These are phyloP conservation scores for Verticillium klebahnii DNA, from an alignment of 2,329 filamentous ascomycete genomes.

Conservation along the genomic window DNA sequence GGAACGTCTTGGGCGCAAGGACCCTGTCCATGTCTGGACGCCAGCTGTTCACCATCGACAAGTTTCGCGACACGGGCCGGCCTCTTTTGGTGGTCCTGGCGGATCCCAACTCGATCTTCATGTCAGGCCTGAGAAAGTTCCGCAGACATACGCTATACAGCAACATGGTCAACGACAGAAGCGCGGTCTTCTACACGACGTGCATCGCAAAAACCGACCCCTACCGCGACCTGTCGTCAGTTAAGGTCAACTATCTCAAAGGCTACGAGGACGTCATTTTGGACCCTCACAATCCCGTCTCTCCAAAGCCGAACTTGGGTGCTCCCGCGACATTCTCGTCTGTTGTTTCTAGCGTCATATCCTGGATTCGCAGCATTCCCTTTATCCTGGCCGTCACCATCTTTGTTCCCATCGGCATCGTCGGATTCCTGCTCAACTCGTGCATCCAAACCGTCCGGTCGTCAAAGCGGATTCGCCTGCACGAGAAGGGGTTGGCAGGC, in stretches of 20 bases:
- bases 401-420: slow-evolving; percentile 69
- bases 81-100: slow-evolving; percentile 78
- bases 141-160: slow-evolving; percentile 73
- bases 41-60: slow-evolving; percentile 83
- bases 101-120: slow-evolving; percentile 81
- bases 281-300: slow-evolving; percentile 59
- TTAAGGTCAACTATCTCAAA: slow-evolving; percentile 68
- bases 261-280: slow-evolving; percentile 74
- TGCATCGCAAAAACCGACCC: slow-evolving; percentile 74
- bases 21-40: slow-evolving; percentile 78
- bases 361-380: slow-evolving; percentile 50
- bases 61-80: slow-evolving; percentile 76
- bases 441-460: slow-evolving; percentile 73
- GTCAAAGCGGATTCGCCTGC: slow-evolving; percentile 66
- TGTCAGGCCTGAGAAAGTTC: slow-evolving; percentile 72
- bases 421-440: slow-evolving; percentile 71
- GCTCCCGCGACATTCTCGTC: slow-evolving; percentile 26
- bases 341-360: slow-evolving; percentile 22
- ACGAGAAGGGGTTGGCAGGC: slow-evolving; percentile 67
- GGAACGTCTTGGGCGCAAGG: slow-evolving; percentile 78
- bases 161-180: slow-evolving; percentile 83
- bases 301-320: slow-evolving; percentile 34
- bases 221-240: slow-evolving; percentile 60
- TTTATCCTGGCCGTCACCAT: slow-evolving; percentile 60
- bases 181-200: slow-evolving; percentile 79